A percentile compares a stretch with the other conserved stretches of the same genome.
phyloP scores from a whole-genome alignment of 2,329 filamentous ascomycete genomes.

The Colletotrichum gigasporum region DNA sequence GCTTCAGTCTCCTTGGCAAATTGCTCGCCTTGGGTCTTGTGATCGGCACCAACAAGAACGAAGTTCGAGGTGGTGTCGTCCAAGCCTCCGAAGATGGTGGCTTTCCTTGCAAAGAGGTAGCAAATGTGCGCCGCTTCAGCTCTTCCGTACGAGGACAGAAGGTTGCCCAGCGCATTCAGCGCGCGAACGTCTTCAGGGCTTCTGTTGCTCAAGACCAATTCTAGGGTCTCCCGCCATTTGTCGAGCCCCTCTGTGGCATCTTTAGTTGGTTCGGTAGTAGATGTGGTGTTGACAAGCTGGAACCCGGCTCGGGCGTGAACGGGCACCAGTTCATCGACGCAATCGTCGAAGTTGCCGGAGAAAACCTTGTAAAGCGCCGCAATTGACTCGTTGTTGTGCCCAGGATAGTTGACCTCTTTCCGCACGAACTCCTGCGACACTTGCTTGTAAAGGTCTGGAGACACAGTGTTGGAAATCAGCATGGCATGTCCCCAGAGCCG shows the following conservation, averaged over 20 bases:
- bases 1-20: conserved; percentile 85
- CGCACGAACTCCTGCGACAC: conserved; percentile 95
- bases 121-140: conserved; percentile 94
- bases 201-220: conserved; percentile 87
- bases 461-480: conserved; percentile 82
- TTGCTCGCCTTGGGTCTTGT: conserved; percentile 74
- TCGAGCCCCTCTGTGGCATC: conserved; percentile 87
- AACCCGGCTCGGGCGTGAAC: conserved; percentile 91
- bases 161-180: conserved; percentile 80
- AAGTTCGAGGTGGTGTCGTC: conserved; percentile 84
- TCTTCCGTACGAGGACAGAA: conserved; percentile 86
- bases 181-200: conserved; percentile 82
- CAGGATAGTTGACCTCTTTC: conserved; percentile 87
- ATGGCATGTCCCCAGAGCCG: conserved; percentile 97
- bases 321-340: conserved; percentile 93
- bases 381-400: conserved; percentile 84
- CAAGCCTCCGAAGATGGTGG: conserved; percentile 79
- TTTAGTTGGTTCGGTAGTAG: conserved; percentile 67
- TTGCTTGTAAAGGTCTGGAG: conserved; percentile 87
- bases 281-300: conserved; percentile 84
- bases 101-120: conserved; percentile 82
- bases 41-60: conserved; percentile 86
- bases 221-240: conserved; percentile 92
- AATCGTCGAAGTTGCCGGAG: conserved; percentile 93
- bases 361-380: conserved; percentile 94